Conservation (phyloP, 1,284 basidiomycete species). For the Dichomitus squalens region DNA sequence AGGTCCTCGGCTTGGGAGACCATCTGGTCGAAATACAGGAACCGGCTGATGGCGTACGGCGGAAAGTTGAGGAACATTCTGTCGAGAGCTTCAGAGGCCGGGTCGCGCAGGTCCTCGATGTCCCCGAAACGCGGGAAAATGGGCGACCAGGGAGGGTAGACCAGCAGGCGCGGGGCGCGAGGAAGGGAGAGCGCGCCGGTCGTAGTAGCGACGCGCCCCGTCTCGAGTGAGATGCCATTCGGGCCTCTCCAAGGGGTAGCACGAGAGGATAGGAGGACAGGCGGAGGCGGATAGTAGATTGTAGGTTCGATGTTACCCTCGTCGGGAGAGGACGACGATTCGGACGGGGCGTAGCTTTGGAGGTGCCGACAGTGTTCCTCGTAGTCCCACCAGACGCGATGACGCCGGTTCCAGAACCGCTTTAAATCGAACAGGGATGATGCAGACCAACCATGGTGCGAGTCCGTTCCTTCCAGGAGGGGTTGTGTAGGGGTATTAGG, state of each 20-base stretch:
- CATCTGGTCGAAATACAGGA: slow-evolving; percentile 61
- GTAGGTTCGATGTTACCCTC: background rate
- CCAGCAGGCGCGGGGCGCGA: background rate
- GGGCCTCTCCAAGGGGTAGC: slow-evolving; percentile 1
- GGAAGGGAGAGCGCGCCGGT: background rate
- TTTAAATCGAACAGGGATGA: slow-evolving; percentile 4
- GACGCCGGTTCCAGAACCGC: slow-evolving; percentile 6
- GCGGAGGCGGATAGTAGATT: slow-evolving; percentile 5
- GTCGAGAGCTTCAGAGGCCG: slow-evolving; percentile 56
- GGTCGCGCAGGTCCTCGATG: slow-evolving; percentile 55
- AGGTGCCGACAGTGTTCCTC: slow-evolving; percentile 12
- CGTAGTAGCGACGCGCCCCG: background rate
- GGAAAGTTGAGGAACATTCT: slow-evolving; percentile 57
- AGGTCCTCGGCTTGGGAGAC: slow-evolving; percentile 30
- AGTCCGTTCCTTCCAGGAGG: background rate
- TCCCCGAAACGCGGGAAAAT: slow-evolving; percentile 71
- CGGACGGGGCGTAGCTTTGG: background rate
- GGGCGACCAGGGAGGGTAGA: slow-evolving; percentile 31
- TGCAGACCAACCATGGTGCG: slow-evolving; percentile 6
- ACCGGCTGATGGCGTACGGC: slow-evolving; percentile 66
- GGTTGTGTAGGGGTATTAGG: background rate
- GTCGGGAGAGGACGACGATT: background rate
- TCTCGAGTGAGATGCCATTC: background rate
- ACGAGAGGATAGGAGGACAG: slow-evolving; percentile 10
- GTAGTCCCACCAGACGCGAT: slow-evolving; percentile 6